Evolutionary conservation across 371 early-diverging fungal genomes (phyloP).

Genomic region (Rhizopus sp.): DNA sequence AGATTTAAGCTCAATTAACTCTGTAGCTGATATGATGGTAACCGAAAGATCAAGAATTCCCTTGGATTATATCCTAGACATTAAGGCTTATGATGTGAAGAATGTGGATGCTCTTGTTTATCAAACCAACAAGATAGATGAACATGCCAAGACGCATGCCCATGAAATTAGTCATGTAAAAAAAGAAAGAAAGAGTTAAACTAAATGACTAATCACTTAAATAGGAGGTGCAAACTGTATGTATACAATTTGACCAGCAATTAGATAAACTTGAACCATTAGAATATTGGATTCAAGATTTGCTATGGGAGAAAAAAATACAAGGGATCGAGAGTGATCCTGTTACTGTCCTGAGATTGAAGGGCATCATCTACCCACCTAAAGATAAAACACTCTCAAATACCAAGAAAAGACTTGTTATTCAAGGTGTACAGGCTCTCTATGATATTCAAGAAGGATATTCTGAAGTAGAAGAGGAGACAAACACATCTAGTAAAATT

Average conservation of each 20-base stretch:
- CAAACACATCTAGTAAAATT: slow-evolving; percentile 51
- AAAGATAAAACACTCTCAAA: slow-evolving; percentile 24
- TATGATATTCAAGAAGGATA: slow-evolving; percentile 80
- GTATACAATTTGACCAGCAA: slow-evolving; percentile 45
- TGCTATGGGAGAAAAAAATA: slow-evolving; percentile 86
- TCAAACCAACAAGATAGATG: slow-evolving; percentile 36
- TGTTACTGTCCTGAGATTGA: slow-evolving; percentile 78
- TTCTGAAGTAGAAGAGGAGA: slow-evolving; percentile 44
- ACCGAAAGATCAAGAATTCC: slow-evolving; percentile 69
- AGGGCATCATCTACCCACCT: slow-evolving; percentile 73
- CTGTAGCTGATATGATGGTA: slow-evolving; percentile 60
- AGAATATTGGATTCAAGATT: slow-evolving; percentile 87
- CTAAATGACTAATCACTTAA: neutral
- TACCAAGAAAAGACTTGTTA: slow-evolving; percentile 52
- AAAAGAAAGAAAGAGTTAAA: slow-evolving; percentile 3
- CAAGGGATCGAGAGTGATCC: slow-evolving; percentile 32
- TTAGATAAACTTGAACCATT: slow-evolving; percentile 43
- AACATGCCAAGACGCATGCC: slow-evolving; percentile 32
- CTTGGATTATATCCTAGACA: slow-evolving; percentile 74
- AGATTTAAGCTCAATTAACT: slow-evolving; percentile 58
- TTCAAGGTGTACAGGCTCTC: slow-evolving; percentile 92
- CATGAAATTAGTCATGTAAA: slow-evolving; percentile 51
- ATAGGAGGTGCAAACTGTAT: slow-evolving; percentile 59
- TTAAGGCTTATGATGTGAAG: slow-evolving; percentile 71
- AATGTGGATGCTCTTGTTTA: slow-evolving; percentile 34